Conservation (phyloP, 139 green algal genomes). For the Penium margaritaceum region DNA sequence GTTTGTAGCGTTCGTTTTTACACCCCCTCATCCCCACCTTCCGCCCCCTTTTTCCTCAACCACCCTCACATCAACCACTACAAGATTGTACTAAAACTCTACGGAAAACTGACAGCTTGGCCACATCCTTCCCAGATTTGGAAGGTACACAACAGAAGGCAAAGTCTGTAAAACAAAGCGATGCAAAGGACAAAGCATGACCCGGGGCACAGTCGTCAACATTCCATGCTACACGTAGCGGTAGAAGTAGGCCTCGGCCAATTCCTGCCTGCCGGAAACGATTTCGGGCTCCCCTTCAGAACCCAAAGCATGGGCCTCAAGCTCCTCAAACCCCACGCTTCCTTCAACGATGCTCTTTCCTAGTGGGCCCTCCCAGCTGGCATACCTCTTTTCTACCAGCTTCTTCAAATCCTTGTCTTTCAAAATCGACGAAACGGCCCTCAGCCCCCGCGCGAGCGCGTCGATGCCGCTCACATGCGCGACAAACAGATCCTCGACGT, state of each 20-base stretch:
- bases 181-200: too few relatives aligned
- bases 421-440: slow-evolving; percentile 50
- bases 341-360: neutral
- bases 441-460: slow-evolving; percentile 57
- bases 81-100: too few relatives aligned
- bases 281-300: neutral
- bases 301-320: neutral
- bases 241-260: neutral
- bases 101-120: too few relatives aligned
- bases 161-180: too few relatives aligned
- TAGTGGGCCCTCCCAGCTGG: neutral
- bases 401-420: slow-evolving; percentile 28
- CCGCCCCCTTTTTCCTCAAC: too few relatives aligned
- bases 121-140: too few relatives aligned
- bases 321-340: slow-evolving; percentile 12
- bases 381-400: neutral
- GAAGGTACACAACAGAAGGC: too few relatives aligned
- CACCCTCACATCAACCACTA: too few relatives aligned
- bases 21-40: too few relatives aligned
- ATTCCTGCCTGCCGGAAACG: slow-evolving; percentile 15
- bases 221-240: slow-evolving; percentile 1
- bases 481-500: slow-evolving; percentile 55
- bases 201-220: too few relatives aligned
- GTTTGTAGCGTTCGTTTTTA: too few relatives aligned
- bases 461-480: slow-evolving; percentile 65